phyloP scores from a whole-genome alignment of 192 early-diverging fungal species.

The Glomus cerebriforme region DNA sequence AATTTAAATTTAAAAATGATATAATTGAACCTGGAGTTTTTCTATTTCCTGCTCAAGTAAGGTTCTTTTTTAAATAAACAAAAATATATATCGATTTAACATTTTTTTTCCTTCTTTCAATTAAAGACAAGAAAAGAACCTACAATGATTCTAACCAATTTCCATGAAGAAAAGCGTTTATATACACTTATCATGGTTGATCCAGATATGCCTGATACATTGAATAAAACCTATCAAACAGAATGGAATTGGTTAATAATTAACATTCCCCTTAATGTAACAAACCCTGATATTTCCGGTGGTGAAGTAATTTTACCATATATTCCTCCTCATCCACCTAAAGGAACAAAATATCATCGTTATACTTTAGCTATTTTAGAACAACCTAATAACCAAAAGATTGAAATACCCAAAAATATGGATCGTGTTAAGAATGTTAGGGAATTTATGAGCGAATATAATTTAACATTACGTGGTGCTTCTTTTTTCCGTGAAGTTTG shows the following conservation, averaged over 20 bases:
- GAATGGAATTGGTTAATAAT: slow-evolving; percentile 73
- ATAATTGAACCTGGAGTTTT: slow-evolving; percentile 48
- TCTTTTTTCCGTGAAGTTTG: slow-evolving; percentile 62
- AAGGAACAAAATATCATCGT: slow-evolving; percentile 73
- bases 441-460: slow-evolving; percentile 42
- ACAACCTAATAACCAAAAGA: slow-evolving; percentile 60
- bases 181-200: slow-evolving; percentile 75
- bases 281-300: slow-evolving; percentile 45
- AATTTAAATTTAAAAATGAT: slow-evolving; percentile 42
- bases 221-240: slow-evolving; percentile 66
- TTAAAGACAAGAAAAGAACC: slow-evolving; percentile 57
- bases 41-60: slow-evolving; percentile 39
- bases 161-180: slow-evolving; percentile 65
- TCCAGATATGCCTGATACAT: slow-evolving; percentile 64
- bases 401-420: slow-evolving; percentile 40
- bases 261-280: slow-evolving; percentile 64
- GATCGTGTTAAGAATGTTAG: slow-evolving; percentile 38
- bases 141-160: slow-evolving; percentile 56
- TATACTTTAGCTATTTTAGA: slow-evolving; percentile 68
- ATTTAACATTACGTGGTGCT: slow-evolving; percentile 46
- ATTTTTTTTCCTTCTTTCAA: slow-evolving; percentile 42
- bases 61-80: background rate
- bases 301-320: slow-evolving; percentile 56
- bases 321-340: slow-evolving; percentile 75
- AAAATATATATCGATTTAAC: background rate